These are phyloP conservation scores for Dactylonectria macrodidyma DNA, from an alignment of 2,329 filamentous ascomycete species.

Conservation along the genomic window DNA sequence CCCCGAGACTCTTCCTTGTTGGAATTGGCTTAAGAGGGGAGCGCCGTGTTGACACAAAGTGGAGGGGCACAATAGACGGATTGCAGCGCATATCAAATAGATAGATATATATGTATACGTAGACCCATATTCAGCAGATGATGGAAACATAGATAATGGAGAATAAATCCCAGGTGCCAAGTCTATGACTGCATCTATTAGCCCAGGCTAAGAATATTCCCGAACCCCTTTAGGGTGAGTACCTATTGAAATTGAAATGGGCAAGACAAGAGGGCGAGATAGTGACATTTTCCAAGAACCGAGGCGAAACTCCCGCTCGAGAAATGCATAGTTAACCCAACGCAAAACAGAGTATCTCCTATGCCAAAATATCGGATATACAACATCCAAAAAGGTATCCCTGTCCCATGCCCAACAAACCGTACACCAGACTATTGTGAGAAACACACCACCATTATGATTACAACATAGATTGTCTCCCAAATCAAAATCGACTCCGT, in stretches of 20 bases:
- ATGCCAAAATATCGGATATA: neutral
- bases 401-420: slow-evolving; percentile 14
- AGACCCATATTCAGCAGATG: no score
- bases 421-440: slow-evolving; percentile 19
- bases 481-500: slow-evolving; percentile 40
- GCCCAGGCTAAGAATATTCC: no score
- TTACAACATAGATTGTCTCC: neutral
- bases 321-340: neutral
- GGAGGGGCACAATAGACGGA: no score
- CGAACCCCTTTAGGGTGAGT: no score
- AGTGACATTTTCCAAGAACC: no score
- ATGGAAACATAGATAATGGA: no score
- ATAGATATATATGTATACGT: neutral
- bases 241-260: no score
- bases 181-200: no score
- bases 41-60: neutral
- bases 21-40: neutral
- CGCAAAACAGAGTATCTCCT: neutral
- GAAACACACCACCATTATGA: neutral
- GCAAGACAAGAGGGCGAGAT: no score
- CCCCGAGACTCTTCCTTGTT: neutral
- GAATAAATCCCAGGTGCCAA: no score
- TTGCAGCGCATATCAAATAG: neutral
- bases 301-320: neutral
- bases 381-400: slow-evolving; percentile 14